Evolutionary conservation across 306 rosid genomes (phyloP).

Genomic region (Oemleria cerasiformis): DNA sequence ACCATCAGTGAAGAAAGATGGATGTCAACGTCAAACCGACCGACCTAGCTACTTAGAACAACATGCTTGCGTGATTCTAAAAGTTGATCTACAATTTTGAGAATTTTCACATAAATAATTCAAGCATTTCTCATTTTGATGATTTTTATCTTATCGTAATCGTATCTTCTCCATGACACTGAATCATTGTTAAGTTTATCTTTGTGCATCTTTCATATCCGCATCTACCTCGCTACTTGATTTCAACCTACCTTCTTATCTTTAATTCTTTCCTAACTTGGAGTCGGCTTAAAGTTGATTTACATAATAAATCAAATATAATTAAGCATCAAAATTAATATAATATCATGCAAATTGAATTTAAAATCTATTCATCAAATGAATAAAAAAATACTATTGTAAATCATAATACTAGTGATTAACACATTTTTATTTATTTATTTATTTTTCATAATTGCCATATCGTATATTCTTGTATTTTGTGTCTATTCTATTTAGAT

Average conservation of each 20-base stretch:
- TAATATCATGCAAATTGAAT: too few species aligned
- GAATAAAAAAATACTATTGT: too few species aligned
- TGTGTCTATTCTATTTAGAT: background rate
- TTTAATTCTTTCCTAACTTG: too few species aligned
- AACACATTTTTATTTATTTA: background rate
- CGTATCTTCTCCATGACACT: constrained; percentile 6
- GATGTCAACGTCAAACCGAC: background rate
- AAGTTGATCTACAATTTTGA: background rate
- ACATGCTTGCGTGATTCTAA: background rate
- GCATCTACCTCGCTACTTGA: background rate
- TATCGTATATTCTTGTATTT: background rate
- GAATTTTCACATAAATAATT: background rate
- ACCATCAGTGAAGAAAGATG: background rate
- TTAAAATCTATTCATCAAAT: too few species aligned
- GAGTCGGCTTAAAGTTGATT: too few species aligned
- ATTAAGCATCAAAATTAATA: too few species aligned
- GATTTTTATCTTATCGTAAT: constrained; percentile 21
- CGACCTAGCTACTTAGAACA: background rate
- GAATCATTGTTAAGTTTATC: constrained; percentile 16
- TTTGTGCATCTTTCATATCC: constrained; percentile 8
- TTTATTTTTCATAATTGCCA: background rate
- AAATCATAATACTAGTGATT: too few species aligned
- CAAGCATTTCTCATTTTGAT: background rate
- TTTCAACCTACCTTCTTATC: background rate
- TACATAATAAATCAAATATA: too few species aligned